Evolutionary conservation across 2,329 filamentous ascomycete genomes (phyloP).

Genomic region (Neobulgaria alba): DNA sequence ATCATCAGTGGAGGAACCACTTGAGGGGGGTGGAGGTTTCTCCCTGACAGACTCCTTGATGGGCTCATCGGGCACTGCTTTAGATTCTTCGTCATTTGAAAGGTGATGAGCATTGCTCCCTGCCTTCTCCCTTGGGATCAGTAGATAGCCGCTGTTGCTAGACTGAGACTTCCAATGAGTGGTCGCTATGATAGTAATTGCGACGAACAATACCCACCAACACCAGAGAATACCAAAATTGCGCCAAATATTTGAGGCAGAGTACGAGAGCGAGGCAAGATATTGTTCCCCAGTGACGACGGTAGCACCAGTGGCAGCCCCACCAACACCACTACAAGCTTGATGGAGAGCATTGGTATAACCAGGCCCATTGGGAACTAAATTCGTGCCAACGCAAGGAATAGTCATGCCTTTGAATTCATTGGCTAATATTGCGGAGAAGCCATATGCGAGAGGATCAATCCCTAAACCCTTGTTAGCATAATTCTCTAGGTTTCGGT

Average conservation of each 20-base stretch:
- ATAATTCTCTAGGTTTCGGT: background rate
- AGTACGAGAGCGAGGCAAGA: constrained; percentile 45
- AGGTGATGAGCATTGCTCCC: constrained; percentile 27
- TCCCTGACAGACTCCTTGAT: constrained; percentile 8
- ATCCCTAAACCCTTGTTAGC: constrained; percentile 36
- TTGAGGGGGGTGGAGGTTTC: constrained; percentile 7
- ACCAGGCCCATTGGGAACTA: constrained; percentile 41
- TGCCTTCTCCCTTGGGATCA: constrained; percentile 54
- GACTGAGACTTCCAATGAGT: constrained; percentile 45
- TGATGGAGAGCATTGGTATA: constrained; percentile 37
- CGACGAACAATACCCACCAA: background rate
- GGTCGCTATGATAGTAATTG: constrained; percentile 35
- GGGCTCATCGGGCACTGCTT: constrained; percentile 5
- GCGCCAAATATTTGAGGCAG: constrained; percentile 44
- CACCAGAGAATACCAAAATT: constrained; percentile 39
- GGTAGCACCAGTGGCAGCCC: constrained; percentile 40
- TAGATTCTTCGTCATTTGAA: constrained; percentile 41
- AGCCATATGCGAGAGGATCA: constrained; percentile 60
- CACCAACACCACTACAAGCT: constrained; percentile 49
- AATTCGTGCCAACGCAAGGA: constrained; percentile 39
- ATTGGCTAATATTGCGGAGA: constrained; percentile 60
- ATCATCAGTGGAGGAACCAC: constrained; percentile 12
- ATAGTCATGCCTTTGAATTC: constrained; percentile 55
- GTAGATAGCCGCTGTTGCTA: constrained; percentile 43
- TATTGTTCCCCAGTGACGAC: constrained; percentile 51